Percentiles rank a stretch among this genome's conserved stretches.
phyloP scores from a whole-genome alignment of 495 filamentous ascomycete genomes.

The Cryomyces antarcticus region DNA sequence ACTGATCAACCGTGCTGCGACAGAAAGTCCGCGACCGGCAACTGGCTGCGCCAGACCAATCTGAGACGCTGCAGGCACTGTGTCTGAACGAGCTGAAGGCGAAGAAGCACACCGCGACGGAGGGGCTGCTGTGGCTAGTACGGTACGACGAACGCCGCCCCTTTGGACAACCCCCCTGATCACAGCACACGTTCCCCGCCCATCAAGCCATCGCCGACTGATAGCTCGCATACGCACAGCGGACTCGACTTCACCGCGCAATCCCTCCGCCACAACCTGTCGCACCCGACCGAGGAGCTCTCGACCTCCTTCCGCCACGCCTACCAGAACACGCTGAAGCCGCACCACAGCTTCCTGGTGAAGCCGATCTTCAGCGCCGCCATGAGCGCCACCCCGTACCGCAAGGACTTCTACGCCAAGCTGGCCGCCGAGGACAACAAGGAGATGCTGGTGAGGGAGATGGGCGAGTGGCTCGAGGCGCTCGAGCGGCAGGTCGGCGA shows the following conservation, averaged over 20 bases:
- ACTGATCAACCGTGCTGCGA: neutral
- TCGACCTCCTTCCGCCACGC: slow-evolving; percentile 66
- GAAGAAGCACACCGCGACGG: slow-evolving; percentile 66
- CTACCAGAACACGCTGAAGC: slow-evolving; percentile 71
- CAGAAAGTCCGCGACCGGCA: slow-evolving; percentile 85
- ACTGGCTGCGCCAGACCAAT: slow-evolving; percentile 53
- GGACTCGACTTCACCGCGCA: slow-evolving; percentile 82
- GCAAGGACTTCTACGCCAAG: slow-evolving; percentile 76
- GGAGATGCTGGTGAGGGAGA: slow-evolving; percentile 34
- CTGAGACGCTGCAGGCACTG: slow-evolving; percentile 62
- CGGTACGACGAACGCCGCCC: slow-evolving; percentile 34
- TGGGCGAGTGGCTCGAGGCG: slow-evolving; percentile 49
- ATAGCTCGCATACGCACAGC: slow-evolving; percentile 22
- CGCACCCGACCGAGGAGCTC: slow-evolving; percentile 49
- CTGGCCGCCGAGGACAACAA: slow-evolving; percentile 47
- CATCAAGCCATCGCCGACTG: neutral
- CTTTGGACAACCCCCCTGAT: slow-evolving; percentile 4
- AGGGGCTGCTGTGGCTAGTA: slow-evolving; percentile 78
- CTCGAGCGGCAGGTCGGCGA: slow-evolving; percentile 37
- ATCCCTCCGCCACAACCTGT: slow-evolving; percentile 58
- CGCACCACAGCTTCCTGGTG: slow-evolving; percentile 67
- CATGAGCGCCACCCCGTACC: slow-evolving; percentile 81
- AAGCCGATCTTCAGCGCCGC: slow-evolving; percentile 81
- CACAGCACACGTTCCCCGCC: neutral
- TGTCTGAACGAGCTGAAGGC: slow-evolving; percentile 69